Conservation (phyloP, 179 eudicot species). For the Beta corolliflora region DNA sequence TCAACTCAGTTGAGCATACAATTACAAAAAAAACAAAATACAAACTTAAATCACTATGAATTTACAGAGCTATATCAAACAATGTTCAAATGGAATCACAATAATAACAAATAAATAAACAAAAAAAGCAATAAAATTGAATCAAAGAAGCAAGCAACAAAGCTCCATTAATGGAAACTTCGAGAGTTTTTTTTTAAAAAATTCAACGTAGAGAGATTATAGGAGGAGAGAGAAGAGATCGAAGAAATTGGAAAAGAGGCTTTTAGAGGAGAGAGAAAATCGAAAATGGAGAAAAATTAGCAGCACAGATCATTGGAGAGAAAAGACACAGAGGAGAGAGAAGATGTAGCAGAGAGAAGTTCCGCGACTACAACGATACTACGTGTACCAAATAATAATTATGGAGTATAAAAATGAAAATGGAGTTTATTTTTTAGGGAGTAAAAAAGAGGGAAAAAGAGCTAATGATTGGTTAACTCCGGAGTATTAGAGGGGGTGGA, state of each 20-base stretch:
- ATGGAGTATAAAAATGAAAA: background rate
- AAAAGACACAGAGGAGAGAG: constrained; percentile 1
- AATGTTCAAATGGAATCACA: constrained; percentile 10
- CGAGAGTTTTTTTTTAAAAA: too few species aligned
- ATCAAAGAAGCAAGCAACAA: background rate
- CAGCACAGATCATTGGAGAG: constrained; percentile 27
- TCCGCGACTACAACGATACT: constrained; percentile 27
- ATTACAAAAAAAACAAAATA: background rate
- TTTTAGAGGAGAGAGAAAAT: constrained; percentile 29
- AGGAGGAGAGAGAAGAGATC: constrained; percentile 8
- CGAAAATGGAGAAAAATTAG: background rate
- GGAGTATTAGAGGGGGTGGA: background rate
- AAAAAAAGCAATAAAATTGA: background rate
- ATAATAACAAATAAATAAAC: background rate
- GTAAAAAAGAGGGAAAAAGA: background rate
- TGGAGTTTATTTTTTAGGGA: background rate
- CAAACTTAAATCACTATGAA: constrained; percentile 14
- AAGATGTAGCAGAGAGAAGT: background rate
- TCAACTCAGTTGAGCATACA: constrained; percentile 42
- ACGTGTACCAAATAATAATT: constrained; percentile 21
- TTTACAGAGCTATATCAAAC: background rate
- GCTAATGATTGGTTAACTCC: background rate
- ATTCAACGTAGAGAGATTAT: too few species aligned
- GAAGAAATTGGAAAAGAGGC: constrained; percentile 25
- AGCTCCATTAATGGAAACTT: constrained; percentile 5